Percentiles rank a stretch among this genome's conserved stretches.
Conservation (phyloP, 129 eudicot genomes). For the Pittosporum tobira region DNA sequence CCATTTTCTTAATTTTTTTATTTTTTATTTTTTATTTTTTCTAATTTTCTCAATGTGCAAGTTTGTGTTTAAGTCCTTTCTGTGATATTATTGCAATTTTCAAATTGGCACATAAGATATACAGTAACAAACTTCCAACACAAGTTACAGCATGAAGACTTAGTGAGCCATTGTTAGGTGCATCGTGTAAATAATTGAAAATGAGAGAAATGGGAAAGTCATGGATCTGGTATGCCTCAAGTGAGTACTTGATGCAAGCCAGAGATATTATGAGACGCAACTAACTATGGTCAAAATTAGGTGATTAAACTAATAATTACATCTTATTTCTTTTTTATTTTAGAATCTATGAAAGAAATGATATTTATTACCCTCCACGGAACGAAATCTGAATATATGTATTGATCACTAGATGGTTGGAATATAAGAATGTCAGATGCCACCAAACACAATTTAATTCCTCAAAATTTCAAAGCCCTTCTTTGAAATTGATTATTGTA, state of each 20-base stretch:
- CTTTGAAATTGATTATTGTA: too few relatives aligned
- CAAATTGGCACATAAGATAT: neutral
- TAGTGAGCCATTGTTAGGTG: neutral
- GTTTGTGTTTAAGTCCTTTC: neutral
- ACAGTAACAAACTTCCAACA: neutral
- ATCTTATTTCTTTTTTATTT: neutral
- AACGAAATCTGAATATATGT: neutral
- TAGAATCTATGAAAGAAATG: conserved; percentile 2
- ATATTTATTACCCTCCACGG: neutral
- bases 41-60: too few relatives aligned
- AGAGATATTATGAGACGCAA: neutral
- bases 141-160: neutral
- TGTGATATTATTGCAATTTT: neutral
- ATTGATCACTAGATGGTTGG: too few relatives aligned
- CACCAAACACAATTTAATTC: too few relatives aligned
- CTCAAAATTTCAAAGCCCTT: too few relatives aligned
- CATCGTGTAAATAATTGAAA: neutral
- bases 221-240: conserved; percentile 11
- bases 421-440: too few relatives aligned
- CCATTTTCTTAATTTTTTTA: neutral
- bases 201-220: neutral
- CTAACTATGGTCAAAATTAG: neutral
- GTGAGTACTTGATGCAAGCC: neutral
- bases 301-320: neutral
- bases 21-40: neutral